Base-by-base conservation (phyloP, 495 filamentous ascomycete species). In the Xylaria flabelliformis region DNA sequence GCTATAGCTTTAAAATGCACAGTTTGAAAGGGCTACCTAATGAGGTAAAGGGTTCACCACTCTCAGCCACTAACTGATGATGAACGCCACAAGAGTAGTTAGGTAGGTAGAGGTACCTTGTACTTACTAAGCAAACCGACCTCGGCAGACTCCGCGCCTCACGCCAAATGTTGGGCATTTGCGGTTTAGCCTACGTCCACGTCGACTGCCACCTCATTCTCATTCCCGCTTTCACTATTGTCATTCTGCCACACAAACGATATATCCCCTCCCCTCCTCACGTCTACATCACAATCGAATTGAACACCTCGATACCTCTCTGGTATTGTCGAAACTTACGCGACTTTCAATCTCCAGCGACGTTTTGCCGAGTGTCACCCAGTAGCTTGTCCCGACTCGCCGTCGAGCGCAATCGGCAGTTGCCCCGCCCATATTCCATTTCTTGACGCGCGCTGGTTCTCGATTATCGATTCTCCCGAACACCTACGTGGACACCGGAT, bases 371-470 rank as follows among this genome's bases (percentile, higher is more conserved):
- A 62, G 17, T 7, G 26, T 19, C 29, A 29, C 19, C 67, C 36
- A n/a, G 29, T 50, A 41, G 29, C 69, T 26, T 56, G 42, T 24
- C 32, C 70, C 34, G 19, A 64, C 39, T 72, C 26, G 70, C 63
- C 51, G 63, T 24, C n/a, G 70, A 72, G 70, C 70, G 62, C 63
- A 71, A 66, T 66, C 69, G 69, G 69, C 69, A 71, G 61, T 39
- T 34, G 24, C 61, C 55, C 71, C 71, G 64, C 64, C 51, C 19
- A 64, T 64, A 3, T 39, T 1, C 21, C 67, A 42, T 59, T 46
- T 53, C 63, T 58, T 36, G 51, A 67, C 51, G 50, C 63, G 63
- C 51, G 50, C 63, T 58, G 51, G 36, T 46, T 61, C 64, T 51
- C 50, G 39, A 29, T 59, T 61, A 44, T 53, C 53, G 39, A 29